A percentile compares a stretch with the other conserved stretches of the same genome.
These are phyloP conservation scores for Ogataea glucozyma DNA, from an alignment of 805 yeast species.

Conservation along the genomic window DNA sequence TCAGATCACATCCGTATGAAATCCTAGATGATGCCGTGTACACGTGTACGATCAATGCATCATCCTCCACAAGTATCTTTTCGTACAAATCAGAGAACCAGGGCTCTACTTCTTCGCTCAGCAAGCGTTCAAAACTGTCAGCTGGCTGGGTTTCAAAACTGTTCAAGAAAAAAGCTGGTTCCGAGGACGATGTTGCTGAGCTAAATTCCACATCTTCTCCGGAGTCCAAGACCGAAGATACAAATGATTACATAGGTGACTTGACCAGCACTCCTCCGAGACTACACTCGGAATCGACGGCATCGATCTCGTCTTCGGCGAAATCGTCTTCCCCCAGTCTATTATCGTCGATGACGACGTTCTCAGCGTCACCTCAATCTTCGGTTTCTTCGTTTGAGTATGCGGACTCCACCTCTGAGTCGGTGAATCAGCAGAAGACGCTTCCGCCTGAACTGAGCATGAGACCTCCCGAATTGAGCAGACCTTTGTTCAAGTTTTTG, in stretches of 20 bases:
- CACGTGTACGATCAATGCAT: constrained; percentile 29
- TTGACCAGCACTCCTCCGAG: constrained; percentile 19
- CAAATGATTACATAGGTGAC: constrained; percentile 5
- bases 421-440: constrained; percentile 15
- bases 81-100: constrained; percentile 13
- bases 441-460: constrained; percentile 47
- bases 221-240: constrained; percentile 4
- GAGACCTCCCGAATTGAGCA: constrained; percentile 26
- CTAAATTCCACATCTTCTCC: background rate
- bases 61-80: constrained; percentile 12
- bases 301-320: constrained; percentile 29
- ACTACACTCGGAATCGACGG: constrained; percentile 22
- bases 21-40: constrained; percentile 67
- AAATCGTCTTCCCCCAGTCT: constrained; percentile 34
- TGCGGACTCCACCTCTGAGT: constrained; percentile 13
- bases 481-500: constrained; percentile 28
- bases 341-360: constrained; percentile 26
- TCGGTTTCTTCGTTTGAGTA: constrained; percentile 29
- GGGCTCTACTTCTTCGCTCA: constrained; percentile 5
- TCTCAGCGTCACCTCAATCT: constrained; percentile 32
- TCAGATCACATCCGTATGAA: constrained; percentile 61
- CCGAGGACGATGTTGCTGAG: constrained; percentile 2
- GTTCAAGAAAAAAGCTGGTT: constrained; percentile 24
- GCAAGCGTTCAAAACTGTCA: constrained; percentile 16
- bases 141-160: constrained; percentile 30